Evolutionary conservation across 73 alveolate species (phyloP), one percentile per base, ranked within the genome.

Genomic region (Uronychia binucleata): DNA sequence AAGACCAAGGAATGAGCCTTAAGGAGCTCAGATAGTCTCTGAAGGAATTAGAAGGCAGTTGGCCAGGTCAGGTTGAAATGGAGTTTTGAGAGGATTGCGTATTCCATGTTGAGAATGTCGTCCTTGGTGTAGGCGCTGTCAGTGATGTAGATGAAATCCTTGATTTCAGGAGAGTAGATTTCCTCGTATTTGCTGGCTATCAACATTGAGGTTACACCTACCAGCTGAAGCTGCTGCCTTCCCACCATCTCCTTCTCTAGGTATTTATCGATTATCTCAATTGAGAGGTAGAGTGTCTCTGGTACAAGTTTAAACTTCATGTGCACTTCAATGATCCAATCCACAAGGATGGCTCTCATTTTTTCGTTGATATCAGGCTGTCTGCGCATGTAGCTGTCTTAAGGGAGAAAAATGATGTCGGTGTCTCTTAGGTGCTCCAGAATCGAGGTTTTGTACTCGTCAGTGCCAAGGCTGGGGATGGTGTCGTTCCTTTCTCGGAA

Each of bases 271-370:
- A 92, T 88, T 11, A 92, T n/a, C 57, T 92, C 87, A 32, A 92
- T 88, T n/a, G 97, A 84, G 46, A 92, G 78, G 82, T 83, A 92
- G 19, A 92, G 90, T 1, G 97, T 92, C 59, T 92, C 97, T 25
- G 97, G 94, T 0, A 92, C 77, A 32, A 92, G 88, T 77, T 92
- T 92, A 85, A 92, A 92, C 58, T 92, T 92, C 59, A 57, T 83
- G 57, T 92, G 94, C 57, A 92, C 97, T 59, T 92, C 94, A 28
- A 92, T n/a, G n/a, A n/a, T n/a, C 99, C 99, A 97, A 89, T 97
- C 99, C 0, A 97, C 95, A n/a, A 98, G 90, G 5, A 97, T 98
- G 67, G 98, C 87, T 14, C 88, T 5, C 88, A 81, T 81, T 1
- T 74, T 28, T 59, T 81, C 88, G 25, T 74, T 81, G 31, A 81